Base-by-base conservation (phyloP, 2,329 filamentous ascomycete species). In the Stagonosporopsis cucurbitacearum region DNA sequence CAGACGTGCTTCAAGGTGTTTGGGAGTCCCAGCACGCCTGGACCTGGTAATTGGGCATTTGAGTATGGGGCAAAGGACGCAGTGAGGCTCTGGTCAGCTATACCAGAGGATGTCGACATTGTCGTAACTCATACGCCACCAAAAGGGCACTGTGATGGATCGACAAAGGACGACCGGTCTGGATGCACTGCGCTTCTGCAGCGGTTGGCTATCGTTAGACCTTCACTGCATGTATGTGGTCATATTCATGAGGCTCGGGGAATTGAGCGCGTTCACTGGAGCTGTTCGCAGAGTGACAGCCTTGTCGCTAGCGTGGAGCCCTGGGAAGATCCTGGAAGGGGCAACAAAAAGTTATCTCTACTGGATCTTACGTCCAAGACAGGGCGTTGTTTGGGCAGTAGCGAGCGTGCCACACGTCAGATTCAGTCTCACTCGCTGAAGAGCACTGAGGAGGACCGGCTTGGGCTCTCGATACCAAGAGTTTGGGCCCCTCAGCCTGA, bases 51-150 rank as follows among this genome's bases (percentile, higher is more conserved):
- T 17, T 91, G 88, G 87, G 89, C 88, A 0, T 92, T 92, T 65
- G 82, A 83, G 59, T 91, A 91, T 69, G 72, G 76, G 11, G 64
- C 71, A 9, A 65, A 73, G 2, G 69, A 77, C 42, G 81, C 79
- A 12, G 58, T 65, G 36, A 54, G 66, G 12, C 65, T 88, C 1
- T 92, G 89, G 89, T 76, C 81, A 15, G 73, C 73, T 8, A 86
- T 92, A 20, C 87, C 88, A 0, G 69, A 81, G 0, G 80, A 85
- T 45, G 79, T 82, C 0, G 88, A 92, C 66, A 79, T 92, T 36
- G 78, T 92, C 1, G 78, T 92, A 25, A 91, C 88, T 2, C 89
- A 92, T 69, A 88, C 87, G 0, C 89, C 89, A 12, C 82, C 88
- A 0, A 79, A 77, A 57, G 80, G 77, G 1, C 84, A 89, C 67